Evolutionary conservation across 2,329 filamentous ascomycete species (phyloP), one percentile per base, ranked within the genome.

Genomic region (Septoria linicola): DNA sequence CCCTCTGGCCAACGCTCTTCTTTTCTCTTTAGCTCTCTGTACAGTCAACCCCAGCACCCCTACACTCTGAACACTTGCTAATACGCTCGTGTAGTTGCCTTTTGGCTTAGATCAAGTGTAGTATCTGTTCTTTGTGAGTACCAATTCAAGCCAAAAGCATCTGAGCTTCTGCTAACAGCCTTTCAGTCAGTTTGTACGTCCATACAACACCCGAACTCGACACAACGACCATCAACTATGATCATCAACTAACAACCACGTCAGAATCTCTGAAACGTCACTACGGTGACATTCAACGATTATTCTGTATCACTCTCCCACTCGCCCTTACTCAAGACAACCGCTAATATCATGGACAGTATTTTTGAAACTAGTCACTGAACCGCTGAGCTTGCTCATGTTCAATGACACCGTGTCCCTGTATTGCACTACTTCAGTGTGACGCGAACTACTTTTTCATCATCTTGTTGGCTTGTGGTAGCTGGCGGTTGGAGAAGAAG

Each of bases 51-150:
- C n/a, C n/a, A n/a, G n/a, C 34, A 36, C 34, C 34, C 34, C 34
- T 11, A 36, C 34, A 17, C 34, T 36, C 14, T 36, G 10, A 16
- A 7, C 8, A 8, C 7, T 36, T 16, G 8, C 34, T 36, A 36
- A 36, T 14, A 8, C 10, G 8, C 14, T 16, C 34, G 14, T 20
- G 11, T 32, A 13, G 13, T 36, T 51, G 39, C 48, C 48, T 44
- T 37, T 31, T 45, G 48, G 48, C 48, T 51, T 45, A 39, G 51
- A 54, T 51, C 51, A 54, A 44, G 46, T 41, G 25, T 20, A 30
- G 37, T 40, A 40, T 20, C 16, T 40, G 20, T 23, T 40, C 37
- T 35, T 35, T 27, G 23, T 27, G 23, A 27, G 23, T 27, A 36
- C 21, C 8, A 2, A 42, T 5, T 6, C 21, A 42, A 14, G n/a